These are phyloP conservation scores for Coniochaeta prunicola DNA, from an alignment of 2,329 filamentous ascomycete genomes.

Conservation along the genomic window DNA sequence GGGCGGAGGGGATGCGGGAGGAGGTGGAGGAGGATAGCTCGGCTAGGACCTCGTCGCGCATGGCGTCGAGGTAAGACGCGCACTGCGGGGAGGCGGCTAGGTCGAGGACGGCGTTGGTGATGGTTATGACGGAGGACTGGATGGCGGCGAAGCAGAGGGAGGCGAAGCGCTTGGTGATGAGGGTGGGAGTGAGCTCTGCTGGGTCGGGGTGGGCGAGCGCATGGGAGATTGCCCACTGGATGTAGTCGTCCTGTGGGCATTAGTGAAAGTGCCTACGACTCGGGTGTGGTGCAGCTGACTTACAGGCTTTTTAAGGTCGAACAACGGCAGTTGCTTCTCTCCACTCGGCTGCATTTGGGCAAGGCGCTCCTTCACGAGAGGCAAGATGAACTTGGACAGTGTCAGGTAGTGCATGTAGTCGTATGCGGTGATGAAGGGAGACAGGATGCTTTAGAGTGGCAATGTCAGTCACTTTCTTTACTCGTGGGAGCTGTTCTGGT, in stretches of 20 bases:
- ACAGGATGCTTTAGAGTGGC: constrained; percentile 15
- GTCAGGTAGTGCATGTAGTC: constrained; percentile 23
- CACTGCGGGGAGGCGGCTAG: constrained; percentile 21
- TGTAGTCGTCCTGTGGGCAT: constrained; percentile 25
- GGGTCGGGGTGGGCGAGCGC: constrained; percentile 21
- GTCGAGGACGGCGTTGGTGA: constrained; percentile 29
- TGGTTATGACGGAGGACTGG: constrained; percentile 29
- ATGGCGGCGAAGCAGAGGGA: constrained; percentile 28
- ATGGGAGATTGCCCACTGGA: constrained; percentile 30
- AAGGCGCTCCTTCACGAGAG: constrained; percentile 24
- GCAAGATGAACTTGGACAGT: constrained; percentile 22
- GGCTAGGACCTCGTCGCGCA: constrained; percentile 26
- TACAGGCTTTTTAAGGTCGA: constrained; percentile 12
- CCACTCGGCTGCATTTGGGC: constrained; percentile 6
- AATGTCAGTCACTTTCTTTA: not conserved
- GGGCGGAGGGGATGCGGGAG: not conserved
- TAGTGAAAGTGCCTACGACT: not conserved
- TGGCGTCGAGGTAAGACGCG: constrained; percentile 13
- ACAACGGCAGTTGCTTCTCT: constrained; percentile 14
- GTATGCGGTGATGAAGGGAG: constrained; percentile 19
- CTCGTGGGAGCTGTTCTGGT: not conserved
- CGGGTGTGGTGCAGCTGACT: constrained; percentile 2
- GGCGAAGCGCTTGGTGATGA: constrained; percentile 24
- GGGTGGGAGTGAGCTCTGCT: constrained; percentile 18
- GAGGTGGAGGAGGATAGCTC: constrained; percentile 6